These are phyloP conservation scores for Gentiana dahurica DNA, from an alignment of 257 asterid genomes.

Conservation along the genomic window DNA sequence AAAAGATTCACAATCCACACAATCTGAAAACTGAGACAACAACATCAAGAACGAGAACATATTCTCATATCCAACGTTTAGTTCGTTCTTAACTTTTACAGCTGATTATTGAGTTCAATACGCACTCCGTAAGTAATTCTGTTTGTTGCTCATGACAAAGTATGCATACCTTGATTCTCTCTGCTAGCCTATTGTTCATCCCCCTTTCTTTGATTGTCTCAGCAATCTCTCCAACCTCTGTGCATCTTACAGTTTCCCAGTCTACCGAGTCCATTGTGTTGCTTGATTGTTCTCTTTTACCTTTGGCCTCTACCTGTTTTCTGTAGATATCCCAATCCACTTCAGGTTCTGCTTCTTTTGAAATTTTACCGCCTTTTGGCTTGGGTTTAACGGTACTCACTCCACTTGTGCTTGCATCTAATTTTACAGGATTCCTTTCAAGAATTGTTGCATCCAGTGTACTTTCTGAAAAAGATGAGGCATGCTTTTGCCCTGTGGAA, in stretches of 20 bases:
- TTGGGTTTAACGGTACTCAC: constrained; percentile 18
- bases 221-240: constrained; percentile 77
- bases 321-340: constrained; percentile 74
- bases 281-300: constrained; percentile 38
- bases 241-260: constrained; percentile 84
- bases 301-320: constrained; percentile 31
- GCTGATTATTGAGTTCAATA: background rate
- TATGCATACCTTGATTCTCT: constrained; percentile 65
- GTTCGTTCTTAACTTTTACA: background rate
- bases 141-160: background rate
- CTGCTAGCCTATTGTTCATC: constrained; percentile 90
- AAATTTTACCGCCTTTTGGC: constrained; percentile 30
- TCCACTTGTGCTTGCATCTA: constrained; percentile 27
- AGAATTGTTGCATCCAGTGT: constrained; percentile 16
- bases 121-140: background rate
- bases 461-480: too few relatives aligned
- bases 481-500: too few relatives aligned
- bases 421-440: constrained; percentile 36
- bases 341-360: constrained; percentile 43
- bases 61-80: too few relatives aligned
- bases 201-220: constrained; percentile 84
- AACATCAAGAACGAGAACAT: too few relatives aligned
- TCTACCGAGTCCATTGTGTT: constrained; percentile 80
- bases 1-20: too few relatives aligned
- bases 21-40: too few relatives aligned